Conservation (phyloP, 1,284 basidiomycete species). For the Malassezia dermatis region DNA sequence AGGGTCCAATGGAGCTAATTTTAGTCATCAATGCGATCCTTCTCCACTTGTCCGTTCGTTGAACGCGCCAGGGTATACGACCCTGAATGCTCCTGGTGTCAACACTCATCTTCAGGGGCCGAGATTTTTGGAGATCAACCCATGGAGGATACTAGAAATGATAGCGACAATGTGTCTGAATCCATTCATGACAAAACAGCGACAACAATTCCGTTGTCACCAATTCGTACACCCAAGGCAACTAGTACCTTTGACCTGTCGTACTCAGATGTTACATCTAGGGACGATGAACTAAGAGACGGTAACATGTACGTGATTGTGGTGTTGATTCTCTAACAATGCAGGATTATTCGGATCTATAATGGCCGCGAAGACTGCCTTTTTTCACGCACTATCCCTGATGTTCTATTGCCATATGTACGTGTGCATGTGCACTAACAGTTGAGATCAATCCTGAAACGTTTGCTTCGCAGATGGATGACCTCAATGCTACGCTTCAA, state of each 20-base stretch:
- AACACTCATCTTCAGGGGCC: neutral
- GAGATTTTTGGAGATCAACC: neutral
- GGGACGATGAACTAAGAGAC: neutral
- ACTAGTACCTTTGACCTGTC: neutral
- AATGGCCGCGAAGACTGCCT: conserved; percentile 5
- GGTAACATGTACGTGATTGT: neutral
- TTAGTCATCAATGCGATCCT: neutral
- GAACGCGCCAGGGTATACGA: too few species aligned
- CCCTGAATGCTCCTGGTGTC: neutral
- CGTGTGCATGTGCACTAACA: neutral
- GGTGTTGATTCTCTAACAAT: neutral
- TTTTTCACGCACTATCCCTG: conserved; percentile 1
- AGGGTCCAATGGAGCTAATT: neutral
- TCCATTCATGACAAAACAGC: neutral
- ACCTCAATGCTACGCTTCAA: conserved; percentile 1
- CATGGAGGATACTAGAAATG: neutral
- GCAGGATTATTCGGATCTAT: conserved; percentile 3
- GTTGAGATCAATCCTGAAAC: neutral
- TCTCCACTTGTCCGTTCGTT: neutral
- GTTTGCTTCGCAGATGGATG: neutral
- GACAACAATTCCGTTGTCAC: neutral
- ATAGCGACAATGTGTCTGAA: neutral
- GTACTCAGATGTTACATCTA: neutral
- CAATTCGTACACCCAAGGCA: neutral
- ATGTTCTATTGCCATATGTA: neutral